Evolutionary conservation across 2,329 filamentous ascomycete genomes (phyloP).

Genomic region (Didymella exigua): DNA sequence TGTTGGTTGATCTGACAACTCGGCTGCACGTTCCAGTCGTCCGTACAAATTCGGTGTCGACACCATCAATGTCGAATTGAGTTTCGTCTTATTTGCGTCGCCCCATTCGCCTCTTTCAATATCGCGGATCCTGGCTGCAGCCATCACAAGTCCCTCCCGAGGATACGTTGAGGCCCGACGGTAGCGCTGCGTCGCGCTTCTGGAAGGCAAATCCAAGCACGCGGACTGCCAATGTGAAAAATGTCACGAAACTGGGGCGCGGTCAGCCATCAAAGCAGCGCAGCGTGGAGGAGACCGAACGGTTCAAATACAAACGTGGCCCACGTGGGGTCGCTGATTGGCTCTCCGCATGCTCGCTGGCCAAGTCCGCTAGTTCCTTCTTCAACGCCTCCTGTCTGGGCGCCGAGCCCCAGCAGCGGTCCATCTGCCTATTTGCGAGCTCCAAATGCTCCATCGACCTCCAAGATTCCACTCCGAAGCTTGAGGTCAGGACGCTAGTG

Average conservation of each 20-base stretch:
- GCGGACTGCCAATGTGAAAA: constrained; percentile 11
- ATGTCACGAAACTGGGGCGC: constrained; percentile 9
- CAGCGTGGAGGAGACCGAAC: background rate
- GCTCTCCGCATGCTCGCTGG: constrained; percentile 3
- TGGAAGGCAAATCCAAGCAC: constrained; percentile 7
- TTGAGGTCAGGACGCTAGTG: constrained; percentile 14
- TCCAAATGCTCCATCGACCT: constrained; percentile 6
- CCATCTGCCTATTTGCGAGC: constrained; percentile 14
- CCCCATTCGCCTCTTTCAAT: constrained; percentile 10
- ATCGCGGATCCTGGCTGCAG: background rate
- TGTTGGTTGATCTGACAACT: constrained; percentile 11
- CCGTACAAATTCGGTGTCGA: constrained; percentile 6
- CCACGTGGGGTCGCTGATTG: constrained; percentile 19
- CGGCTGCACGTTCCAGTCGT: background rate
- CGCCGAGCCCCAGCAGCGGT: constrained; percentile 11
- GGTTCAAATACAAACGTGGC: constrained; percentile 6
- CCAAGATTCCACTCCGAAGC: constrained; percentile 20
- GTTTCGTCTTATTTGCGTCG: background rate
- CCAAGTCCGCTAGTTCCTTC: constrained; percentile 13
- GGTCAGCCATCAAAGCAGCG: constrained; percentile 3
- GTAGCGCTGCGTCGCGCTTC: constrained; percentile 6
- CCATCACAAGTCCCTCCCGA: background rate
- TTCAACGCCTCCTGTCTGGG: constrained; percentile 14
- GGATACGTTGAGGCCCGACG: constrained; percentile 3
- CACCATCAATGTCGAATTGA: background rate